Evolutionary conservation across 2,329 filamentous ascomycete genomes (phyloP).

Genomic region (Trichoderma atroviride): DNA sequence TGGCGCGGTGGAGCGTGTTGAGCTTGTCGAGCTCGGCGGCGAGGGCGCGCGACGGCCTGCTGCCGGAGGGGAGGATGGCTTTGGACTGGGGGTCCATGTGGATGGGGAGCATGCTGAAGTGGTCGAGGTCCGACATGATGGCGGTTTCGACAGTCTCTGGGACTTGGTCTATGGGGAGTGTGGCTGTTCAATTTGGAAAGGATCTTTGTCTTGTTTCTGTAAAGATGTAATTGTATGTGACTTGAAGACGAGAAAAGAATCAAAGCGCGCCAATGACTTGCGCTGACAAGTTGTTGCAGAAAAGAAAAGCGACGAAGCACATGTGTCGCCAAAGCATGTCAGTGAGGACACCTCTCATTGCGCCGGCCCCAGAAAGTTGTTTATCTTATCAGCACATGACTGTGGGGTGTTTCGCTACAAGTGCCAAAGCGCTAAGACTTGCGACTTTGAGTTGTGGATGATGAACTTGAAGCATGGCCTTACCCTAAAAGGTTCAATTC

Average conservation of each 20-base stretch:
- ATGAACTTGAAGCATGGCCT: neutral
- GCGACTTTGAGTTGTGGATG: neutral
- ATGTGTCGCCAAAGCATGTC: neutral
- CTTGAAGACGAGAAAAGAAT: neutral
- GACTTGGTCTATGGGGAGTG: too few species aligned
- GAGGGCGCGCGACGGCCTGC: constrained; percentile 51
- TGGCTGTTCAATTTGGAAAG: too few species aligned
- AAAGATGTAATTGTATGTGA: neutral
- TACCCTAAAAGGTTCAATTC: constrained; percentile 15
- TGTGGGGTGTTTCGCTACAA: constrained; percentile 25
- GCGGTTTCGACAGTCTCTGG: neutral
- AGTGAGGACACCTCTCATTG: constrained; percentile 28
- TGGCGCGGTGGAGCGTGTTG: constrained; percentile 75
- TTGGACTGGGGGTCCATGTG: constrained; percentile 82
- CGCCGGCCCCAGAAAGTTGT: constrained; percentile 4
- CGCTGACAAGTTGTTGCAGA: neutral
- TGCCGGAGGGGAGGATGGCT: constrained; percentile 53
- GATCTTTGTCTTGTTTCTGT: too few species aligned
- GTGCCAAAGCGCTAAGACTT: neutral
- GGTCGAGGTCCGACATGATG: constrained; percentile 63
- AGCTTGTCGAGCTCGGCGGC: constrained; percentile 69
- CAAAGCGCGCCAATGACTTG: neutral
- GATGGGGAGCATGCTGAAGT: constrained; percentile 82
- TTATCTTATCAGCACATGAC: constrained; percentile 47
- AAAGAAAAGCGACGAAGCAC: neutral